Evolutionary conservation across 257 asterid genomes (phyloP).

Genomic region (Phtheirospermum japonicum): DNA sequence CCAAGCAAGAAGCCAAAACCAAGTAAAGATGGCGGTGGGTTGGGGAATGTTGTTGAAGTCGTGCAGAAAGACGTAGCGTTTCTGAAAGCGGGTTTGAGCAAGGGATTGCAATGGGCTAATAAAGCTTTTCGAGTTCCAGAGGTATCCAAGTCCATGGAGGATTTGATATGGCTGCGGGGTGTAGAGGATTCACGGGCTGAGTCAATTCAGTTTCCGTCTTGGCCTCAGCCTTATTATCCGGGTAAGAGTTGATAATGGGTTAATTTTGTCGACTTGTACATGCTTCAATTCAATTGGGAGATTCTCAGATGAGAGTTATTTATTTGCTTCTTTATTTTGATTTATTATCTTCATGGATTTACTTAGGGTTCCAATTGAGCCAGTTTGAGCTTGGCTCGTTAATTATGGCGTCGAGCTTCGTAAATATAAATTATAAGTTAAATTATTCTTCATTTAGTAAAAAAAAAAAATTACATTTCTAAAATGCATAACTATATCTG

Average conservation of each 20-base stretch:
- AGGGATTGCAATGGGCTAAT: constrained; percentile 74
- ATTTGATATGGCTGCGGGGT: constrained; percentile 76
- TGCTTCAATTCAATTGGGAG: neutral
- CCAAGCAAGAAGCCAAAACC: constrained; percentile 31
- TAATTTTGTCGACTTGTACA: neutral
- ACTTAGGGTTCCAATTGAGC: too few relatives aligned
- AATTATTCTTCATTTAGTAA: too few relatives aligned
- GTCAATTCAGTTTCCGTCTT: constrained; percentile 39
- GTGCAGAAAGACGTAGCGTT: constrained; percentile 57
- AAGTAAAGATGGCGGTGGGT: constrained; percentile 37
- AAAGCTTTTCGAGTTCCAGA: constrained; percentile 52
- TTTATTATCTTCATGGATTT: neutral
- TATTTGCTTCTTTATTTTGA: neutral
- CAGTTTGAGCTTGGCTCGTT: too few relatives aligned
- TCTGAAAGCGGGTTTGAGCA: constrained; percentile 48
- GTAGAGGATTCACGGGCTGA: constrained; percentile 53
- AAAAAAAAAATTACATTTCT: too few relatives aligned
- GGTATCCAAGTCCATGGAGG: constrained; percentile 61
- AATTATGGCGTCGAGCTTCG: too few relatives aligned
- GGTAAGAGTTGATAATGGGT: constrained; percentile 34
- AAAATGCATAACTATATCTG: too few relatives aligned
- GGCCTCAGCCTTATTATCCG: constrained; percentile 88
- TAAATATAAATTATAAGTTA: too few relatives aligned
- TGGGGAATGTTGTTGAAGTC: constrained; percentile 53
- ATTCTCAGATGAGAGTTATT: too few relatives aligned